These are phyloP conservation scores for Aspergillus floridensis DNA, from an alignment of 2,329 filamentous ascomycete genomes.

Conservation along the genomic window DNA sequence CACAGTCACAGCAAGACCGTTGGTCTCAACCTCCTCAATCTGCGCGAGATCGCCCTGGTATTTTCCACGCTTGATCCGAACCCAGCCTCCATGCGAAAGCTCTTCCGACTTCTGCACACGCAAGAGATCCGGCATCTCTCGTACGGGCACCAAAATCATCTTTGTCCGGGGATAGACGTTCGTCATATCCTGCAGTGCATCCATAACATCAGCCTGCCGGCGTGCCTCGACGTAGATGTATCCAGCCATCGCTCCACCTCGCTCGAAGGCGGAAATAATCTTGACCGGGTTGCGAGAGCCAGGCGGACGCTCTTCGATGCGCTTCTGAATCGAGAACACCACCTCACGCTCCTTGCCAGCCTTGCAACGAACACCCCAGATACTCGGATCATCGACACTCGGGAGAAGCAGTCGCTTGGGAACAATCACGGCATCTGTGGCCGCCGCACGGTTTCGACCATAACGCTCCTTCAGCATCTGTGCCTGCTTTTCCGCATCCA, in stretches of 20 bases:
- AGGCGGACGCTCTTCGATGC: slow-evolving; percentile 71
- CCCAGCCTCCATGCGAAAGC: slow-evolving; percentile 84
- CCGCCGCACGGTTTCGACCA: slow-evolving; percentile 68
- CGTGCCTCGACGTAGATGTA: slow-evolving; percentile 94
- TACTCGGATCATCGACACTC: slow-evolving; percentile 90
- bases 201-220: slow-evolving; percentile 79
- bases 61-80: slow-evolving; percentile 77
- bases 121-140: slow-evolving; percentile 96
- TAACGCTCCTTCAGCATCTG: slow-evolving; percentile 84
- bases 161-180: slow-evolving; percentile 88
- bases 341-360: slow-evolving; percentile 94
- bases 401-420: slow-evolving; percentile 85
- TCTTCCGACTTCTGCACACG: slow-evolving; percentile 82
- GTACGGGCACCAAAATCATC: slow-evolving; percentile 85
- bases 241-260: slow-evolving; percentile 83
- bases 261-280: slow-evolving; percentile 89
- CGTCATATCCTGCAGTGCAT: slow-evolving; percentile 77
- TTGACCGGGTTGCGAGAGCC: slow-evolving; percentile 76
- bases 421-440: slow-evolving; percentile 70
- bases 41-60: slow-evolving; percentile 89
- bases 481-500: slow-evolving; percentile 92
- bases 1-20: slow-evolving; percentile 83
- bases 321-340: slow-evolving; percentile 81
- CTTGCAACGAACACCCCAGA: slow-evolving; percentile 91
- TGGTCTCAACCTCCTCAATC: slow-evolving; percentile 87